Conservation (phyloP, 2,329 filamentous ascomycete species). For the Colletotrichum tamarilloi region DNA sequence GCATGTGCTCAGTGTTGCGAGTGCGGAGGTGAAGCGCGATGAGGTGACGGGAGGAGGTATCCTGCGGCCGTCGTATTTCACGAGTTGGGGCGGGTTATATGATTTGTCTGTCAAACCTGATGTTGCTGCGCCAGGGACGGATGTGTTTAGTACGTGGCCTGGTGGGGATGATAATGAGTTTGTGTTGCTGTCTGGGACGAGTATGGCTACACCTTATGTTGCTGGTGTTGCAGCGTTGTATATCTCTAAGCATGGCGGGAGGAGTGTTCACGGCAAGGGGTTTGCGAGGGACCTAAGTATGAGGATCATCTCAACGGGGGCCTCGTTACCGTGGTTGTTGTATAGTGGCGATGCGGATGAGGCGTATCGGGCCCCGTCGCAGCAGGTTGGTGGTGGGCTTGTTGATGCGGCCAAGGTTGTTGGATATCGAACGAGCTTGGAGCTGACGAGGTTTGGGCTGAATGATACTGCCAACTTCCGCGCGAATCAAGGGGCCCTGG, state of each 20-base stretch:
- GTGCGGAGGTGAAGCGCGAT: conserved; percentile 42
- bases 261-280: conserved; percentile 43
- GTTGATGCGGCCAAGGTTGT: conserved; percentile 52
- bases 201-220: conserved; percentile 60
- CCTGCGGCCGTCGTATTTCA: conserved; percentile 47
- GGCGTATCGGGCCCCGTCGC: conserved; percentile 44
- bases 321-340: conserved; percentile 40
- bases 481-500: conserved; percentile 14
- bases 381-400: conserved; percentile 53
- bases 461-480: conserved; percentile 55
- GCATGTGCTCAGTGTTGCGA: conserved; percentile 53
- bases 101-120: conserved; percentile 54
- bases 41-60: neutral
- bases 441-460: conserved; percentile 49
- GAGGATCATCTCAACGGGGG: conserved; percentile 45
- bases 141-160: conserved; percentile 52
- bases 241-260: conserved; percentile 46
- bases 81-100: conserved; percentile 49
- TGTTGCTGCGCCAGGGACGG: conserved; percentile 54
- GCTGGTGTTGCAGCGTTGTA: conserved; percentile 54
- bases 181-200: conserved; percentile 57
- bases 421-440: conserved; percentile 46
- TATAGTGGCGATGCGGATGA: neutral
- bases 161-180: conserved; percentile 41
- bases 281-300: conserved; percentile 47